These are phyloP conservation scores for Waltiozyma sp. DNA, from an alignment of 1,139 yeast genomes.

Conservation along the genomic window DNA sequence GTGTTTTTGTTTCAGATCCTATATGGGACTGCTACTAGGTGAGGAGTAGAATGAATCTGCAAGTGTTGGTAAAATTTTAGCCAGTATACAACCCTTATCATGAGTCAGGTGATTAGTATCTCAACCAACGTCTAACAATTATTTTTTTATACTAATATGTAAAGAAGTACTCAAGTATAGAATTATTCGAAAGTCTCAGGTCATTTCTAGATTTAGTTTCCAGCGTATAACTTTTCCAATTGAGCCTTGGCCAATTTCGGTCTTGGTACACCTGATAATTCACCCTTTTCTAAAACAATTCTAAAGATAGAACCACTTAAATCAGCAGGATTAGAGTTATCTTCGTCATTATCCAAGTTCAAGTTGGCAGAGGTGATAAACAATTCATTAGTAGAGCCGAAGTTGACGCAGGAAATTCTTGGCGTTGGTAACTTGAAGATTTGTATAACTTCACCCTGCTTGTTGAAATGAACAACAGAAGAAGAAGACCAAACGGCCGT, in stretches of 20 bases:
- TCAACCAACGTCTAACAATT: too few relatives aligned
- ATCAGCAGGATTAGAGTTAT: slow-evolving; percentile 34
- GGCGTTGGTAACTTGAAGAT: slow-evolving; percentile 44
- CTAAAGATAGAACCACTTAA: slow-evolving; percentile 45
- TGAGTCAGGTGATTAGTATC: too few relatives aligned
- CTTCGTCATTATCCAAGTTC: slow-evolving; percentile 28
- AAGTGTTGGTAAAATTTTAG: too few relatives aligned
- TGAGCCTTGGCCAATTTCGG: not conserved
- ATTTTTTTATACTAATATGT: too few relatives aligned
- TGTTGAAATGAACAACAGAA: slow-evolving; percentile 41
- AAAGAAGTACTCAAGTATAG: too few relatives aligned
- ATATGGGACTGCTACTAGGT: too few relatives aligned
- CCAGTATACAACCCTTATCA: too few relatives aligned
- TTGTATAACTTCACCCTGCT: slow-evolving; percentile 40
- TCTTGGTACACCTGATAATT: not conserved
- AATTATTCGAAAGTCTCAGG: too few relatives aligned
- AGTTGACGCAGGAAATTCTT: slow-evolving; percentile 56
- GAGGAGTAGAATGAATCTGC: too few relatives aligned
- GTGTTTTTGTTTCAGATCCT: too few relatives aligned
- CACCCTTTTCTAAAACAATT: not conserved
- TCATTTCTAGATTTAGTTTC: not conserved
- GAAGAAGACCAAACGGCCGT: slow-evolving; percentile 58
- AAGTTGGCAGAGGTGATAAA: slow-evolving; percentile 60
- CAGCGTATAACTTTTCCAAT: not conserved
- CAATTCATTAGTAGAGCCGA: slow-evolving; percentile 60